phyloP scores from a whole-genome alignment of 306 rosid genomes.

The Dryas alaskensis region DNA sequence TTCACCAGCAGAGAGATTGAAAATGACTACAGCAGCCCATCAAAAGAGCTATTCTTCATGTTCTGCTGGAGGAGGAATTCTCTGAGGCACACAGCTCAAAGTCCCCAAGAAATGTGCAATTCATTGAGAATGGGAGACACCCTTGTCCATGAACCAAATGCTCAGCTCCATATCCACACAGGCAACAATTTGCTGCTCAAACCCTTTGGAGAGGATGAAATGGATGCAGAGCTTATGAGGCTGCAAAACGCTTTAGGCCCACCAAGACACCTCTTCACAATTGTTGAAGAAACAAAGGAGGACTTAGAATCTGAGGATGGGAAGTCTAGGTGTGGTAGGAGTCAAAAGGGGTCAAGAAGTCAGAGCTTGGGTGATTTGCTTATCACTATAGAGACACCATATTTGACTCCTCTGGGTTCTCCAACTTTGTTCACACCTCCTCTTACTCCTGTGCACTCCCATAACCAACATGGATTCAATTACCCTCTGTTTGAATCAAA shows the following conservation, averaged over 20 bases:
- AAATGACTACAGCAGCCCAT: slow-evolving; percentile 62
- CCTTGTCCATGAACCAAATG: slow-evolving; percentile 51
- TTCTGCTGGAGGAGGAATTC: slow-evolving; percentile 79
- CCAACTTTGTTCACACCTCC: slow-evolving; percentile 82
- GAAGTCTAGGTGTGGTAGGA: slow-evolving; percentile 38
- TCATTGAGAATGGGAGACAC: slow-evolving; percentile 55
- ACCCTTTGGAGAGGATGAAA: slow-evolving; percentile 66
- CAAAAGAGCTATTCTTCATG: slow-evolving; percentile 77
- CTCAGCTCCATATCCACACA: slow-evolving; percentile 44
- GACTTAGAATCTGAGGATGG: slow-evolving; percentile 92
- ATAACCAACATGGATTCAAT: slow-evolving; percentile 57
- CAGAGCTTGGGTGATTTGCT: slow-evolving; percentile 79
- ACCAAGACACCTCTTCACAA: slow-evolving; percentile 86
- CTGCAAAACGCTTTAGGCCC: slow-evolving; percentile 59
- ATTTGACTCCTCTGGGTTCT: slow-evolving; percentile 74
- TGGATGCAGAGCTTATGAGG: slow-evolving; percentile 69
- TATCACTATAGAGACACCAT: slow-evolving; percentile 76
- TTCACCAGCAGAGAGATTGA: slow-evolving; percentile 64
- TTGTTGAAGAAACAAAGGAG: slow-evolving; percentile 88
- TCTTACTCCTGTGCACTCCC: slow-evolving; percentile 54
- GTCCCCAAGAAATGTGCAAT: slow-evolving; percentile 55
- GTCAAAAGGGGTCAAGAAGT: slow-evolving; percentile 55
- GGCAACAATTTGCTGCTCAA: slow-evolving; percentile 50
- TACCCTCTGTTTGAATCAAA: slow-evolving; percentile 65
- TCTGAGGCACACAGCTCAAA: slow-evolving; percentile 54